phyloP scores from a whole-genome alignment of 1,284 basidiomycete species.

The Irpex sp. region DNA sequence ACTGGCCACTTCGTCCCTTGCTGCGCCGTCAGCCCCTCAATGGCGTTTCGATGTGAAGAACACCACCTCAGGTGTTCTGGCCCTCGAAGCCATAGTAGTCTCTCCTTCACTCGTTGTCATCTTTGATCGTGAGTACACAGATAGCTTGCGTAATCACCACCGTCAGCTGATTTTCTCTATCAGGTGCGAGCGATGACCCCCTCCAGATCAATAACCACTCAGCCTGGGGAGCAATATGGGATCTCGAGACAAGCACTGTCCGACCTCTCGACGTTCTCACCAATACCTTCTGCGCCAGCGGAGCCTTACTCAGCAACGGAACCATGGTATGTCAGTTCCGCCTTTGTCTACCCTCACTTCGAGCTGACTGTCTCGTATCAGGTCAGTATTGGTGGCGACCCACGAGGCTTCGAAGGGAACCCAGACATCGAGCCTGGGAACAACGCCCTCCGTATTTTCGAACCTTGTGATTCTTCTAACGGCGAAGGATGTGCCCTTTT shows the following conservation, averaged over 20 bases:
- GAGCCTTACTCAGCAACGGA: constrained; percentile 45
- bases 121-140: constrained; percentile 36
- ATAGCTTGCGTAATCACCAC: not conserved
- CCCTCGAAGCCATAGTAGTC: constrained; percentile 45
- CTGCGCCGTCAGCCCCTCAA: constrained; percentile 15
- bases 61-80: constrained; percentile 41
- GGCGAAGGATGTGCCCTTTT: constrained; percentile 37
- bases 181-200: constrained; percentile 34
- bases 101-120: constrained; percentile 43
- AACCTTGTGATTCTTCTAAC: constrained; percentile 32
- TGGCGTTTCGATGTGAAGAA: constrained; percentile 29
- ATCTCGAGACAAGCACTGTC: constrained; percentile 38
- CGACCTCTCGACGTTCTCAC: constrained; percentile 40
- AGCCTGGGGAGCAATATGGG: constrained; percentile 45
- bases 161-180: not conserved
- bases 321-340: constrained; percentile 33
- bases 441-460: constrained; percentile 33
- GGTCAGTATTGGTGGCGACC: constrained; percentile 42
- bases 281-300: constrained; percentile 52
- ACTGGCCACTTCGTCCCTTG: not conserved
- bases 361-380: constrained; percentile 8
- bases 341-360: not conserved
- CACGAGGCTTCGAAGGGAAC: constrained; percentile 38
- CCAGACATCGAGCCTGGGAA: constrained; percentile 34
- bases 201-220: constrained; percentile 39